Evolutionary conservation across 1,284 basidiomycete genomes (phyloP), one percentile per base, ranked within the genome.

Genomic region (Singerocomus inundabilis): DNA sequence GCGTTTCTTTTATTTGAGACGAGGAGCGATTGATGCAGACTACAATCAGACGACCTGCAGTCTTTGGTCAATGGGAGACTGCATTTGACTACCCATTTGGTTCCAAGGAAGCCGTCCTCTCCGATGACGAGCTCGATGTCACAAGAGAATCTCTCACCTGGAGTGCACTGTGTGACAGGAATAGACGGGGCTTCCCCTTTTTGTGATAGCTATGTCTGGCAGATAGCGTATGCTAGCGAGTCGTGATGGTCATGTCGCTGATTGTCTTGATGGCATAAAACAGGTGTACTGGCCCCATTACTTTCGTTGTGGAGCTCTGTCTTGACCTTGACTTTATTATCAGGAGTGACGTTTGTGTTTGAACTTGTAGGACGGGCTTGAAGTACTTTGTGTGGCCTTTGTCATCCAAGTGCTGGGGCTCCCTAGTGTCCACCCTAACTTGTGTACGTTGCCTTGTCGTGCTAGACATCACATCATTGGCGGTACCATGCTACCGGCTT

Each of bases 161-260:
- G 7, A 75, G 75, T 31, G 65, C 77, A n/a, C 61, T 79, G 6
- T 77, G 74, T 50, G 80, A 83, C 45, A 67, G 69, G 24, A 68
- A 73, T 34, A 80, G 81, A 3, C 67, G 82, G 25, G 72, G 82
- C 0, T n/a, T n/a, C 68, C 67, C 8, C 63, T 85, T 6, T 84
- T 83, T 70, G 66, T 85, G 71, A 54, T 8, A 51, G 44, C 41
- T 25, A 46, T 58, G 26, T 37, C 43, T 15, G 50, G 48, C 40
- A 28, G 16, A 32, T 29, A 15, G n/a, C 32, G 18, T 2, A 10
- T 7, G 9, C 18, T n/a, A 5, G 12, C 21, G 6, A 5, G 26
- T 28, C 16, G 10, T 36, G 31, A 16, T 18, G n/a, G 8, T 18
- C 4, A 6, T 15, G 5, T 31, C 24, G 21, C n/a, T 42, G 16